These are phyloP conservation scores for Fusarium burgessii DNA, from an alignment of 2,329 filamentous ascomycete genomes.

Conservation along the genomic window DNA sequence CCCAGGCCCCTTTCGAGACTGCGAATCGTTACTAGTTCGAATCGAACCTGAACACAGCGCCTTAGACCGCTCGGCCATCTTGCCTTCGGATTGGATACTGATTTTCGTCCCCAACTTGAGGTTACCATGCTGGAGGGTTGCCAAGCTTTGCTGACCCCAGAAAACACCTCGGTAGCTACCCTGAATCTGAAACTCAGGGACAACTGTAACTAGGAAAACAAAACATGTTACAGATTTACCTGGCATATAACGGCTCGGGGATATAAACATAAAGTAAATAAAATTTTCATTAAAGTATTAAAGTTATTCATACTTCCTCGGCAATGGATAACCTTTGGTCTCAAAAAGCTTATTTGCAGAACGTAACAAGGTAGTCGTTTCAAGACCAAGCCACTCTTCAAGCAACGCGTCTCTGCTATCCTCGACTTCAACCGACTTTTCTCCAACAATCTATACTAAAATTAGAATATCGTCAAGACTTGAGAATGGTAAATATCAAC, in stretches of 20 bases:
- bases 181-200: slow-evolving; percentile 19
- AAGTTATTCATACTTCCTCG: rapidly evolving
- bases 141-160: neutral
- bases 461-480: rapidly evolving
- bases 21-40: slow-evolving; percentile 27
- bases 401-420: neutral
- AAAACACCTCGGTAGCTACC: neutral
- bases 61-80: slow-evolving; percentile 36
- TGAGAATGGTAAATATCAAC: neutral
- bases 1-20: slow-evolving; percentile 34
- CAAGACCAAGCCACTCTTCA: neutral
- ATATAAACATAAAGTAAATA: neutral
- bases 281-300: neutral
- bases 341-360: neutral
- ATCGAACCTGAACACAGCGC: slow-evolving; percentile 33
- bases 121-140: neutral
- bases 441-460: rapidly evolving
- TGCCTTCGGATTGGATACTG: slow-evolving; percentile 20
- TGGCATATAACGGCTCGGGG: rapidly evolving
- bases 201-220: neutral
- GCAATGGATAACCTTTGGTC: rapidly evolving
- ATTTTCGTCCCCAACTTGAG: rapidly evolving
- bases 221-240: neutral
- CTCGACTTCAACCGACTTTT: neutral
- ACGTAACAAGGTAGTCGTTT: neutral